Base-by-base conservation (phyloP, 305 asterid species). In the Fraxinus paxiana region DNA sequence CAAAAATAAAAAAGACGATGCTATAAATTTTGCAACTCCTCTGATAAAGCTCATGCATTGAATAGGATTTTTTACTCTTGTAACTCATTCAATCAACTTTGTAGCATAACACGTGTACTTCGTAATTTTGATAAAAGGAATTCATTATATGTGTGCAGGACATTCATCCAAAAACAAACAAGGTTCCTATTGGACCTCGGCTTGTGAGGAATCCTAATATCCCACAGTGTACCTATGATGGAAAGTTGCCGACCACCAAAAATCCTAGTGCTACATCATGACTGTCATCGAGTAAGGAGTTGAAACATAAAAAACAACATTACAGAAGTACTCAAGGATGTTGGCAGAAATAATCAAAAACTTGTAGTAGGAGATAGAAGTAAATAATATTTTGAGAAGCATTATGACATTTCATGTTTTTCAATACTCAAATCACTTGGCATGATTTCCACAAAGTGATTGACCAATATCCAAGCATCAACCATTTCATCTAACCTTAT, bases 211-310 rank as follows among this genome's bases (percentile, higher is more conserved):
- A 86, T 86, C 89, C 88, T 73, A 51, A 88, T 63, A 92, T 92
- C 73, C 98, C 93, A 0, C 95, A 88, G 79, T 95, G 99, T 90
- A 87, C 85, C 78, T 94, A 92, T 75, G 97, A 95, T 79, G 97
- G 97, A 76, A 88, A 89, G 78, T 87, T 95, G 84, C 98, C 94
- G 2, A 92, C 82, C 73, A 95, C 97, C 41, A 88, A 87, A 83
- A 92, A 92, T 76, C 98, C 94, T 2, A 51, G 88, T 24, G 89
- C 97, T 37, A 18, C 87, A 54, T 35, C 38, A 43, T 85, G 82
- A 84, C 12, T 24, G 26, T 61, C 30, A 35, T 31, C 74, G 35
- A 61, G 67, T 48, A 37, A 77, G 79, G 61, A 56, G 61, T 63
- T 48, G 82, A 37, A 6, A 38, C 4, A 48, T 61, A 54, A 30